These are phyloP conservation scores for Xanthoceras sorbifolium DNA, from an alignment of 345 rosid genomes.

Conservation along the genomic window DNA sequence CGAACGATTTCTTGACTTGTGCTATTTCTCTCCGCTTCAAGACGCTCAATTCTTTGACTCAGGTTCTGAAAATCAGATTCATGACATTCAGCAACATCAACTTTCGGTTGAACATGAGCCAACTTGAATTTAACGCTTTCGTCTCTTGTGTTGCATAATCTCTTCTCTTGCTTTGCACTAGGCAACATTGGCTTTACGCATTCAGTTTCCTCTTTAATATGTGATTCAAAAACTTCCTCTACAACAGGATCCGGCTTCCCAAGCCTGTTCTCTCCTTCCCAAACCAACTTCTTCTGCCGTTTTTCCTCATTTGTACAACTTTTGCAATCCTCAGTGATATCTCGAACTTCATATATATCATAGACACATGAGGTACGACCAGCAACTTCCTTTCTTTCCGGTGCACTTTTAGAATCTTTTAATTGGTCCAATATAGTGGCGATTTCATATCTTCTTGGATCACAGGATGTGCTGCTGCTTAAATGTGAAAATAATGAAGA, in stretches of 20 bases:
- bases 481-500: slow-evolving; percentile 40
- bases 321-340: slow-evolving; percentile 26
- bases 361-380: slow-evolving; percentile 42
- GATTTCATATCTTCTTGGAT: slow-evolving; percentile 31
- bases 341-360: slow-evolving; percentile 73
- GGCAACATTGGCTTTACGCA: slow-evolving; percentile 38
- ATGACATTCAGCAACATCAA: not conserved
- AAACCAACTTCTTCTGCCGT: slow-evolving; percentile 17
- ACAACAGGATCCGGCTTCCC: slow-evolving; percentile 31
- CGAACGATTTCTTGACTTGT: slow-evolving; percentile 38
- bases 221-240: slow-evolving; percentile 23
- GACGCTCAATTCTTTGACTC: slow-evolving; percentile 44
- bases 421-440: slow-evolving; percentile 32
- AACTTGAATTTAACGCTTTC: slow-evolving; percentile 20
- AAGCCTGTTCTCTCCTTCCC: slow-evolving; percentile 39
- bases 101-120: slow-evolving; percentile 12
- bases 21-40: slow-evolving; percentile 44
- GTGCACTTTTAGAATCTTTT: slow-evolving; percentile 25
- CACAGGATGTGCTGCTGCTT: slow-evolving; percentile 27
- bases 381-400: slow-evolving; percentile 26
- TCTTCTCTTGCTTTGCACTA: slow-evolving; percentile 27
- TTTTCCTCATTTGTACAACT: slow-evolving; percentile 11
- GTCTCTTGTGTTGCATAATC: slow-evolving; percentile 25
- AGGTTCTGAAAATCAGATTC: slow-evolving; percentile 36
- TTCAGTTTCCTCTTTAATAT: slow-evolving; percentile 24